phyloP scores from a whole-genome alignment of 768 basidiomycete species.

The Hericium alpestre region DNA sequence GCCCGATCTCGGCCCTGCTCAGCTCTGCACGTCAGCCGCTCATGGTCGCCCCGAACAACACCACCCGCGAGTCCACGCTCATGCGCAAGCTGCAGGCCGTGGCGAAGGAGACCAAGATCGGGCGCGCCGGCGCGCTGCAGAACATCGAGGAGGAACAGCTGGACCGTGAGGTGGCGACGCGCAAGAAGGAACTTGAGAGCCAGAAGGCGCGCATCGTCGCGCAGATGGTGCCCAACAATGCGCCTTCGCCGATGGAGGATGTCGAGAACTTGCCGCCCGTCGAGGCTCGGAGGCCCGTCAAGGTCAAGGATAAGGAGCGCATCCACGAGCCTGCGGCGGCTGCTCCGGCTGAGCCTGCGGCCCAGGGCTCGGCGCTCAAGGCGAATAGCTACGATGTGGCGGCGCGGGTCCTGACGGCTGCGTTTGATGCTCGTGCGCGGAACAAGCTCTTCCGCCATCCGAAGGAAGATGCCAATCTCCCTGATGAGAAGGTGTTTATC shows the following conservation, averaged over 20 bases:
- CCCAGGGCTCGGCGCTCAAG: slow-evolving; percentile 19
- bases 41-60: slow-evolving; percentile 43
- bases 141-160: slow-evolving; percentile 35
- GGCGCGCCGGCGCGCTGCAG: slow-evolving; percentile 34
- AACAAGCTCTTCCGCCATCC: slow-evolving; percentile 64
- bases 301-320: slow-evolving; percentile 9
- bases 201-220: slow-evolving; percentile 92
- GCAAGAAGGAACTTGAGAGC: slow-evolving; percentile 70
- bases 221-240: slow-evolving; percentile 69
- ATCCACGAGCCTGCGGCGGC: not conserved
- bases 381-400: slow-evolving; percentile 61
- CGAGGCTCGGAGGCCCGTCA: not conserved
- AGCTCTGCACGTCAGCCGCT: slow-evolving; percentile 83
- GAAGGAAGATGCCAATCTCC: slow-evolving; percentile 38
- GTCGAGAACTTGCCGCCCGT: slow-evolving; percentile 25
- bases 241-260: slow-evolving; percentile 18
- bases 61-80: slow-evolving; percentile 31
- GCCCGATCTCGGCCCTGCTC: slow-evolving; percentile 85
- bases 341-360: slow-evolving; percentile 14
- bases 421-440: slow-evolving; percentile 57
- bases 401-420: slow-evolving; percentile 36
- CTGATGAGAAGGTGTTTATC: slow-evolving; percentile 77
- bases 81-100: slow-evolving; percentile 50
- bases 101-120: slow-evolving; percentile 39
- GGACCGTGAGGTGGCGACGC: slow-evolving; percentile 28